A percentile compares a stretch with the other conserved stretches of the same genome.
These are phyloP conservation scores for Plasmodium chabaudi DNA, from an alignment of 169 alveolate species.

Conservation along the genomic window DNA sequence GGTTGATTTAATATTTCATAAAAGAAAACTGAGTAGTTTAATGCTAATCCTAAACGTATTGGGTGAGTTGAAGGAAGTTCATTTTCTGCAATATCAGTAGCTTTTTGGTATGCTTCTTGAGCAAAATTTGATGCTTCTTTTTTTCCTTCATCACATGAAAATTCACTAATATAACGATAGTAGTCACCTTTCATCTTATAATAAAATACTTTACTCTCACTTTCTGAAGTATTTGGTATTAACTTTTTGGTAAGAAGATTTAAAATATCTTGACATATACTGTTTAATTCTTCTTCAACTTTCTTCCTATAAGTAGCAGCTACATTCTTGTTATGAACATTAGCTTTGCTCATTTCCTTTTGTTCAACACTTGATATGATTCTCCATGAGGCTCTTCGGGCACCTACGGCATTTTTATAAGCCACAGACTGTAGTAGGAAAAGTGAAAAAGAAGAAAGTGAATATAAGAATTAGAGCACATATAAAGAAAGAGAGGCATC, in stretches of 20 bases:
- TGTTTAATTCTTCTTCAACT: conserved; percentile 95
- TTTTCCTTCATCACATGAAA: conserved; percentile 95
- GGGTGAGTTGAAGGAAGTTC: conserved; percentile 97
- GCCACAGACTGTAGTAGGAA: conserved; percentile 95
- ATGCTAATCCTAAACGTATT: conserved; percentile 97
- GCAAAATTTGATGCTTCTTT: conserved; percentile 97
- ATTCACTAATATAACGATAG: conserved; percentile 98
- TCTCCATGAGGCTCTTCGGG: conserved; percentile 99
- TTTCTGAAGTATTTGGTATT: conserved; percentile 91
- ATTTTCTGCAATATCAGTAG: conserved; percentile 95
- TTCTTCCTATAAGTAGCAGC: conserved; percentile 95
- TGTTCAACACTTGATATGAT: conserved; percentile 96
- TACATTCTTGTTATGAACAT: conserved; percentile 90
- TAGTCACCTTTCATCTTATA: conserved; percentile 99
- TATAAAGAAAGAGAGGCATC: too few relatives aligned
- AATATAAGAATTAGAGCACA: background rate
- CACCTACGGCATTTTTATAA: conserved; percentile 98
- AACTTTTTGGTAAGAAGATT: conserved; percentile 91
- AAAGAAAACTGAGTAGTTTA: conserved; percentile 98
- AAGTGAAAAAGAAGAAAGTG: background rate
- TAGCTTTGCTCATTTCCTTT: conserved; percentile 96
- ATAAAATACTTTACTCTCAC: conserved; percentile 97
- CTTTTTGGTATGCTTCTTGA: conserved; percentile 96
- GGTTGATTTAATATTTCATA: conserved; percentile 98
- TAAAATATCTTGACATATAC: conserved; percentile 94